Percentiles rank a stretch among this genome's conserved stretches.
These are phyloP conservation scores for Cladosporium cucumerinum DNA, from an alignment of 2,329 filamentous ascomycete species.

Conservation along the genomic window DNA sequence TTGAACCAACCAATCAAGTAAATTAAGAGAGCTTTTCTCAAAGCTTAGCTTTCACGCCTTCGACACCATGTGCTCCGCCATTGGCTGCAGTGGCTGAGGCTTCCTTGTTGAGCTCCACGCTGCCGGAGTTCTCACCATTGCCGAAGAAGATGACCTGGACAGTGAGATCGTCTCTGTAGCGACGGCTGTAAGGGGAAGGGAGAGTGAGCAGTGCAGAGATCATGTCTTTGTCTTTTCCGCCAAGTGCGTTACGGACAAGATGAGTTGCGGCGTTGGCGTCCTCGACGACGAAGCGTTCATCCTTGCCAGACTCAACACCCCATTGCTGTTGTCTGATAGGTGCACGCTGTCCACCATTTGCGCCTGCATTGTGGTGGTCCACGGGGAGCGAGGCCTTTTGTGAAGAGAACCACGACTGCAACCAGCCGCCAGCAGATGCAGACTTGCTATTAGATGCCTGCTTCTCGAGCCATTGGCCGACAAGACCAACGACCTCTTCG, in stretches of 20 bases:
- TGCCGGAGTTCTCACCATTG: slow-evolving; percentile 69
- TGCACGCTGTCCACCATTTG: slow-evolving; percentile 68
- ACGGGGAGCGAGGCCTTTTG: slow-evolving; percentile 63
- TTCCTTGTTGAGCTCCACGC: slow-evolving; percentile 79
- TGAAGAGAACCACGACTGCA: slow-evolving; percentile 65
- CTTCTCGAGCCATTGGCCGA: slow-evolving; percentile 92
- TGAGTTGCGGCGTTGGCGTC: slow-evolving; percentile 97
- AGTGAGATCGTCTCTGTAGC: slow-evolving; percentile 92
- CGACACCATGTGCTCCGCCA: slow-evolving; percentile 19
- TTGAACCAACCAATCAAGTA: not conserved
- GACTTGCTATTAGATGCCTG: slow-evolving; percentile 50
- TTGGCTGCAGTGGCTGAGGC: slow-evolving; percentile 61
- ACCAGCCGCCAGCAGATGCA: slow-evolving; percentile 53
- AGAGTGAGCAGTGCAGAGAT: slow-evolving; percentile 87
- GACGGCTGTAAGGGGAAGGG: slow-evolving; percentile 82
- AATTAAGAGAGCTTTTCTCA: slow-evolving; percentile 1
- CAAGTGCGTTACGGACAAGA: slow-evolving; percentile 89
- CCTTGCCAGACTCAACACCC: slow-evolving; percentile 70
- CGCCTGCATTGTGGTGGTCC: slow-evolving; percentile 56
- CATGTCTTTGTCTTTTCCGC: slow-evolving; percentile 90
- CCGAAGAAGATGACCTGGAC: slow-evolving; percentile 99
- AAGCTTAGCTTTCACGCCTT: slow-evolving; percentile 22
- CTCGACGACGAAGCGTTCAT: slow-evolving; percentile 84
- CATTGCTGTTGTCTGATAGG: slow-evolving; percentile 90
- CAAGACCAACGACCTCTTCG: slow-evolving; percentile 93